phyloP scores from a whole-genome alignment of 208 protist genomes.

The Crithidia thermophila region DNA sequence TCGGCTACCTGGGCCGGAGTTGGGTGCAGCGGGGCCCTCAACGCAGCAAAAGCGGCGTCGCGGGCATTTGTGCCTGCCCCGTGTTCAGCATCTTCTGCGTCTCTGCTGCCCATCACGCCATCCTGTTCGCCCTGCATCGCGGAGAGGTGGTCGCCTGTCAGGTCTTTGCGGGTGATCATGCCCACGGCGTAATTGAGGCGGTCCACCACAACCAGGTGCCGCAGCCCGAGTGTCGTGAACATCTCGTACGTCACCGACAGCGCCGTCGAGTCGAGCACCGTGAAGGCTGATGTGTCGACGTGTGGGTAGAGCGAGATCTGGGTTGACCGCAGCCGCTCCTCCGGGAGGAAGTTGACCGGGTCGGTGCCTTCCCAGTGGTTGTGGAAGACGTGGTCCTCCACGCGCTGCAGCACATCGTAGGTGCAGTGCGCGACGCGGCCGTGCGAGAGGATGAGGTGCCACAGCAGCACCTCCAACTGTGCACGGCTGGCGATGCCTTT shows the following conservation, averaged over 20 bases:
- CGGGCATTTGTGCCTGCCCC: not conserved
- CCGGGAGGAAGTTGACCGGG: slow-evolving; percentile 12
- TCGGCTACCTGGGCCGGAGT: slow-evolving; percentile 22
- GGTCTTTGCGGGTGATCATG: slow-evolving; percentile 63
- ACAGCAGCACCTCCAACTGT: slow-evolving; percentile 53
- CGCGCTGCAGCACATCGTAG: slow-evolving; percentile 37
- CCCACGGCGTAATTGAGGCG: slow-evolving; percentile 42
- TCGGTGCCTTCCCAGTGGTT: slow-evolving; percentile 22
- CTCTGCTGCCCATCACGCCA: not conserved
- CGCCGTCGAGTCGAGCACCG: slow-evolving; percentile 46
- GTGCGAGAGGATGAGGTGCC: slow-evolving; percentile 46
- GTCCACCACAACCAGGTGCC: slow-evolving; percentile 53
- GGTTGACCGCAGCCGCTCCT: not conserved
- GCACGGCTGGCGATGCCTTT: slow-evolving; percentile 50
- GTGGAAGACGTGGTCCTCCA: slow-evolving; percentile 35
- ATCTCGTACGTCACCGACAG: slow-evolving; percentile 53
- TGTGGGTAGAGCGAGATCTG: slow-evolving; percentile 53
- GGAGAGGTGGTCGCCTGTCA: slow-evolving; percentile 41
- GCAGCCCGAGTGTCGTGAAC: slow-evolving; percentile 56
- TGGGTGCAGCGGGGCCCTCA: slow-evolving; percentile 30
- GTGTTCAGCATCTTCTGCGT: too few relatives aligned
- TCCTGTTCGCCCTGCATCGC: slow-evolving; percentile 1
- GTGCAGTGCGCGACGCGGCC: slow-evolving; percentile 30
- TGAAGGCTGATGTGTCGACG: slow-evolving; percentile 59
- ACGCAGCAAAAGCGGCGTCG: slow-evolving; percentile 1